These are phyloP conservation scores for Vicia sativa DNA, from an alignment of 306 rosid species.

Conservation along the genomic window DNA sequence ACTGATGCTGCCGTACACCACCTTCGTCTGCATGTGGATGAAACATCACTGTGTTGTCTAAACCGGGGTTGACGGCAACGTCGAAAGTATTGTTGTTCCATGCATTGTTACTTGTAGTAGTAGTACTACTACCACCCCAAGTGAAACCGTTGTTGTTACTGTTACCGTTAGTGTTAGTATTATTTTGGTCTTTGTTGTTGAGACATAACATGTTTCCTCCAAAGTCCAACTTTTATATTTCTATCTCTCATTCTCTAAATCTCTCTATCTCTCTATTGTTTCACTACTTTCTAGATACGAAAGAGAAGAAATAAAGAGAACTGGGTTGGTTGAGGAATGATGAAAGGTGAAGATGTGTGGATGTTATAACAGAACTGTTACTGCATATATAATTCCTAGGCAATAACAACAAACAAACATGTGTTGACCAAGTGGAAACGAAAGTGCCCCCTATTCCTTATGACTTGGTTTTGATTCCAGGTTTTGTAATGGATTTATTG, in stretches of 20 bases:
- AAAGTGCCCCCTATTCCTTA: too few relatives aligned
- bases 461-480: too few relatives aligned
- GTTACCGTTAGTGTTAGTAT: conserved; percentile 26
- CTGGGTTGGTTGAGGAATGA: conserved; percentile 16
- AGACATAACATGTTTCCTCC: conserved; percentile 65
- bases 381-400: too few relatives aligned
- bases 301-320: not conserved
- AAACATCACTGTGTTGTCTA: conserved; percentile 39
- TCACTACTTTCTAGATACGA: not conserved
- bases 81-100: not conserved
- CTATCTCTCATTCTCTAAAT: too few relatives aligned
- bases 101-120: not conserved
- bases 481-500: too few relatives aligned
- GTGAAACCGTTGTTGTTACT: conserved; percentile 30
- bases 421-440: too few relatives aligned
- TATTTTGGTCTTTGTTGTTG: conserved; percentile 51
- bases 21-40: conserved; percentile 24
- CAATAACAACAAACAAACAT: too few relatives aligned
- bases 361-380: conserved; percentile 19
- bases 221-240: conserved; percentile 49
- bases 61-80: conserved; percentile 10
- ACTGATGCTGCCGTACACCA: conserved; percentile 9
- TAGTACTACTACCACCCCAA: conserved; percentile 43
- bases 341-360: conserved; percentile 13
- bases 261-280: not conserved